Evolutionary conservation across 805 yeast species (phyloP), one percentile per base, ranked within the genome.

Genomic region (Candida quercuum): DNA sequence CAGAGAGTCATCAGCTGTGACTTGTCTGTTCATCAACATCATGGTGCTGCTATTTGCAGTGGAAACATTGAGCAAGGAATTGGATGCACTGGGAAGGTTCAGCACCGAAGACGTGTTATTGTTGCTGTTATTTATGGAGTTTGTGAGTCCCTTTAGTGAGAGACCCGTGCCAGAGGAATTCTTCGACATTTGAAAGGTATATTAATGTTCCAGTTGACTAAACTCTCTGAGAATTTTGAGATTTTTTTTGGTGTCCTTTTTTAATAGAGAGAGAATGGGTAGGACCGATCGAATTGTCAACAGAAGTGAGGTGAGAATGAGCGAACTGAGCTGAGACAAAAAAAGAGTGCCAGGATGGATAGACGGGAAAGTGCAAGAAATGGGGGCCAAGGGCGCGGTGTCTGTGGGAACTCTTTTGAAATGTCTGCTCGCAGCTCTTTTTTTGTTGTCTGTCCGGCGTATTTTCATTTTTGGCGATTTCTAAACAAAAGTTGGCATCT

Each of bases 1-100:
- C 19, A 86, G 61, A 24, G 89, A 86, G 42, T 81, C 89, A 35
- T 69, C 64, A 16, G 78, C 76, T 17, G 71, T 63, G 5, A 83
- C 83, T 42, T 69, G 72, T 46, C 70, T 71, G 59, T 84, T 85
- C 76, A 85, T 75, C 33, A 75, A 67, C 58, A 71, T 53, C 29
- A 53, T 52, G 11, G 60, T 56, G 36, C 49, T 54, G 31, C 42
- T 51, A 48, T 23, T 41, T 6, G 37, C 42, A 27, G 28, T 33
- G 13, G 49, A 42, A n/a, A 41, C 28, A 11, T 30, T 19, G n/a
- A 29, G 14, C 24, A 11, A 19, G 13, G 45, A 32, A 10, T 36
- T 22, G n/a, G 40, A 39, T 11, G 38, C 17, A 26, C 41, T 38
- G 35, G 41, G 41, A 28, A 38, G 31, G 9, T 34, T 29, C 1